These are phyloP conservation scores for Aspergillus neotritici DNA, from an alignment of 2,329 filamentous ascomycete genomes.

Conservation along the genomic window DNA sequence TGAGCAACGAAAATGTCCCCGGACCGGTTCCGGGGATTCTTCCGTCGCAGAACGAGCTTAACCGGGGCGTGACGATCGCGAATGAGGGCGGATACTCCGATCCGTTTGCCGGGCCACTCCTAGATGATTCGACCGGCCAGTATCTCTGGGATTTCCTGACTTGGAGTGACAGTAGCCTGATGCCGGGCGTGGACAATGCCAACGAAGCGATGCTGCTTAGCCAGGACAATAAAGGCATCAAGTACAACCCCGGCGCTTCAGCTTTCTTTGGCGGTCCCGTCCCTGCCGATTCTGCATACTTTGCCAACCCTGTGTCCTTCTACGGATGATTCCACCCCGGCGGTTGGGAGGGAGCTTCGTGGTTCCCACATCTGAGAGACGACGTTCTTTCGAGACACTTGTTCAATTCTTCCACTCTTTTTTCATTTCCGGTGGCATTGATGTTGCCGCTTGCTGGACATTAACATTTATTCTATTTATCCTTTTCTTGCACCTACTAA, in stretches of 20 bases:
- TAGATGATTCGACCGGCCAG: slow-evolving; percentile 27
- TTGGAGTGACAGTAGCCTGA: slow-evolving; percentile 34
- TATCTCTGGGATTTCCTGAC: slow-evolving; percentile 36
- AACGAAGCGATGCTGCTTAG: slow-evolving; percentile 22
- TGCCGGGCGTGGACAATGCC: slow-evolving; percentile 22
- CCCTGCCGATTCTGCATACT: slow-evolving; percentile 19
- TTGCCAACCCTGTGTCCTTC: slow-evolving; percentile 23
- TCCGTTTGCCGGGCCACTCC: slow-evolving; percentile 18
- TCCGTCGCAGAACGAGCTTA: slow-evolving; percentile 13
- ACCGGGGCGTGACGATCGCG: slow-evolving; percentile 13
- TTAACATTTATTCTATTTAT: no score
- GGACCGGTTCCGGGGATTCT: slow-evolving; percentile 9
- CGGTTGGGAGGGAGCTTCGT: no score
- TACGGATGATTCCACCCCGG: slow-evolving; percentile 9
- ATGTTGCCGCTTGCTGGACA: no score
- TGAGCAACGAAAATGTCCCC: slow-evolving; percentile 9
- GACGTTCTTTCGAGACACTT: no score
- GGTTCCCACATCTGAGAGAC: not conserved
- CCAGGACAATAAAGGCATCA: slow-evolving; percentile 23
- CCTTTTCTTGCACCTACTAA: no score
- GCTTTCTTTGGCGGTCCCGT: slow-evolving; percentile 19
- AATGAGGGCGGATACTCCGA: slow-evolving; percentile 22
- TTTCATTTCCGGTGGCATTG: no score
- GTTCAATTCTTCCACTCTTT: no score
- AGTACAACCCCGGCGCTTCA: slow-evolving; percentile 17